A percentile compares a stretch with the other conserved stretches of the same genome.
Conservation (phyloP, 2,329 filamentous ascomycete species). For the Sarocladium oryzae region DNA sequence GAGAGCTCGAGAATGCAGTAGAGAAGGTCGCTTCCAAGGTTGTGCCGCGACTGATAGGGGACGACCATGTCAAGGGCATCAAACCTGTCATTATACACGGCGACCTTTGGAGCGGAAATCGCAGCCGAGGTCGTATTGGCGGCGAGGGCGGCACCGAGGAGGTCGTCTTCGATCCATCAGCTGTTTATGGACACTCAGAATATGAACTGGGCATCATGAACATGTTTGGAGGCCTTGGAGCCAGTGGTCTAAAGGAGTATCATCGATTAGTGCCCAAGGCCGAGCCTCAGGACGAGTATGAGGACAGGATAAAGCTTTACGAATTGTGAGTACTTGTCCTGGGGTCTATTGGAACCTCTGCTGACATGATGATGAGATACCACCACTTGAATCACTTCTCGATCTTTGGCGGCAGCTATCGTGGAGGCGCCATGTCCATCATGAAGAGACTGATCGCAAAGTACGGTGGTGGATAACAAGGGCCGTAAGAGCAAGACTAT, state of each 20-base stretch:
- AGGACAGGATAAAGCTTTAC: constrained; percentile 76
- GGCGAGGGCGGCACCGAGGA: constrained; percentile 50
- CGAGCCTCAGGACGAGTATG: constrained; percentile 75
- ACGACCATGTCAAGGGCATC: constrained; percentile 57
- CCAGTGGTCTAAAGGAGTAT: constrained; percentile 70
- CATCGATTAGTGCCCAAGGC: constrained; percentile 67
- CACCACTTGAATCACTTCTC: constrained; percentile 87
- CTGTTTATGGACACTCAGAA: constrained; percentile 80
- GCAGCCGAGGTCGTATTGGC: not conserved
- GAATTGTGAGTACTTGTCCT: constrained; percentile 56
- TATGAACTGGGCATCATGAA: constrained; percentile 91
- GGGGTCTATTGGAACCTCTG: constrained; percentile 11
- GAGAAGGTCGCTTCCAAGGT: constrained; percentile 45
- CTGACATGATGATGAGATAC: constrained; percentile 46
- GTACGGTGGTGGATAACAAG: constrained; percentile 51
- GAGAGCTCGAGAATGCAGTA: not conserved
- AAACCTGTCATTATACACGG: constrained; percentile 81
- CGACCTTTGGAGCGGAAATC: constrained; percentile 76
- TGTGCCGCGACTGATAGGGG: constrained; percentile 69
- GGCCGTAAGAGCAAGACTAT: too few relatives aligned
- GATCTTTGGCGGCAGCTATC: constrained; percentile 77
- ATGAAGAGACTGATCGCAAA: constrained; percentile 69
- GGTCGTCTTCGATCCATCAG: constrained; percentile 75
- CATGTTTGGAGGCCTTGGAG: constrained; percentile 88
- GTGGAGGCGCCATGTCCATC: constrained; percentile 67